phyloP scores from a whole-genome alignment of 768 basidiomycete species.

The Kwoniella mangroviensis region DNA sequence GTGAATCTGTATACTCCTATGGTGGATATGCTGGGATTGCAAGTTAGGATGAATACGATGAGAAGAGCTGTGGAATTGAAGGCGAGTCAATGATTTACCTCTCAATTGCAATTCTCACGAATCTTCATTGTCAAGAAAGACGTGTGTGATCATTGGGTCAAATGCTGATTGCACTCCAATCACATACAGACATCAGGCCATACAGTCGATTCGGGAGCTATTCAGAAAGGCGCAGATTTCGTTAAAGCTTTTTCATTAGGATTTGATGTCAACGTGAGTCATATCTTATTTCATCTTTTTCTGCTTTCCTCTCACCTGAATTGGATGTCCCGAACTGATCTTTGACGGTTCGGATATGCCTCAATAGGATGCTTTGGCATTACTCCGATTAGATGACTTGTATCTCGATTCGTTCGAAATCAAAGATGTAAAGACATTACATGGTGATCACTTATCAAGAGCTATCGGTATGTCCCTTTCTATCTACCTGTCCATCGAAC shows the following conservation, averaged over 20 bases:
- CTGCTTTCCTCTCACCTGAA: background rate
- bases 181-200: slow-evolving; percentile 80
- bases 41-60: slow-evolving; percentile 96
- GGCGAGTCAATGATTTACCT: slow-evolving; percentile 63
- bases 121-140: no score
- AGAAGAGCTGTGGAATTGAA: slow-evolving; percentile 87
- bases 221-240: slow-evolving; percentile 97
- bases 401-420: slow-evolving; percentile 99
- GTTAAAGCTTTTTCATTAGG: slow-evolving; percentile 92
- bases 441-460: slow-evolving; percentile 96
- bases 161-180: background rate
- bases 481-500: background rate
- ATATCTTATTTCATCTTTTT: background rate
- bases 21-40: slow-evolving; percentile 90
- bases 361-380: slow-evolving; percentile 85
- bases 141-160: background rate
- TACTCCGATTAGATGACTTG: slow-evolving; percentile 91
- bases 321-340: background rate
- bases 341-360: background rate
- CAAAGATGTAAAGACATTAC: slow-evolving; percentile 97
- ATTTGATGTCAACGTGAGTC: slow-evolving; percentile 86
- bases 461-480: slow-evolving; percentile 73
- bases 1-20: slow-evolving; percentile 91
- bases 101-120: no score
- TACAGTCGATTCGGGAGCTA: slow-evolving; percentile 86